phyloP scores from a whole-genome alignment of 495 filamentous ascomycete species.

The Penicillium bialowiezense region DNA sequence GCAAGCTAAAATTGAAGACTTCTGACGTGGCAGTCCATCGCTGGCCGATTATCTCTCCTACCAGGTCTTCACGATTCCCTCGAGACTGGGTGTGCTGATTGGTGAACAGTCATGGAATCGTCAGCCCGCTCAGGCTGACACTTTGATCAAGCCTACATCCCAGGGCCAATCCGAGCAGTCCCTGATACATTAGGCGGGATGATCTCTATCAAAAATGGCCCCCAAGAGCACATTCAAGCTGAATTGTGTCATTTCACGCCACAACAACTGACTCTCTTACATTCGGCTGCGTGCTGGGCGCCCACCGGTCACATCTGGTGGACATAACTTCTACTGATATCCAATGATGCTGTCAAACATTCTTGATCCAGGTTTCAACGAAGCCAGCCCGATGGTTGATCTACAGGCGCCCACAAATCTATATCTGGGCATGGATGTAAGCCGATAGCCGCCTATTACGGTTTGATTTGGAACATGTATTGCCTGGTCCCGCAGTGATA shows the following conservation, averaged over 20 bases:
- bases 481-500: neutral
- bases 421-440: slow-evolving; percentile 6
- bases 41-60: slow-evolving; percentile 10
- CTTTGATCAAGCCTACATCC: slow-evolving; percentile 14
- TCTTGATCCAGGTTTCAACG: slow-evolving; percentile 2
- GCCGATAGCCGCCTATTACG: slow-evolving; percentile 5
- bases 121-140: neutral
- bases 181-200: slow-evolving; percentile 14
- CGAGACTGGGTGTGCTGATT: slow-evolving; percentile 3
- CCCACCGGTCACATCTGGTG: neutral
- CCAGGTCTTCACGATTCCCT: slow-evolving; percentile 9
- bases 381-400: neutral
- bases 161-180: neutral
- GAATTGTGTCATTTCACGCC: neutral
- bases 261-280: too few species aligned
- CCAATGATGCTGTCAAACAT: slow-evolving; percentile 8
- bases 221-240: neutral
- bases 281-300: neutral
- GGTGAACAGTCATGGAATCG: slow-evolving; percentile 3
- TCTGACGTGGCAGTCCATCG: slow-evolving; percentile 31
- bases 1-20: slow-evolving; percentile 10
- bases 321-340: slow-evolving; percentile 10
- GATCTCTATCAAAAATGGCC: slow-evolving; percentile 2
- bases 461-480: slow-evolving; percentile 2
- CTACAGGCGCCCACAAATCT: slow-evolving; percentile 2